These are phyloP conservation scores for Pyrenophora seminiperda DNA, from an alignment of 2,329 filamentous ascomycete species.

Conservation along the genomic window DNA sequence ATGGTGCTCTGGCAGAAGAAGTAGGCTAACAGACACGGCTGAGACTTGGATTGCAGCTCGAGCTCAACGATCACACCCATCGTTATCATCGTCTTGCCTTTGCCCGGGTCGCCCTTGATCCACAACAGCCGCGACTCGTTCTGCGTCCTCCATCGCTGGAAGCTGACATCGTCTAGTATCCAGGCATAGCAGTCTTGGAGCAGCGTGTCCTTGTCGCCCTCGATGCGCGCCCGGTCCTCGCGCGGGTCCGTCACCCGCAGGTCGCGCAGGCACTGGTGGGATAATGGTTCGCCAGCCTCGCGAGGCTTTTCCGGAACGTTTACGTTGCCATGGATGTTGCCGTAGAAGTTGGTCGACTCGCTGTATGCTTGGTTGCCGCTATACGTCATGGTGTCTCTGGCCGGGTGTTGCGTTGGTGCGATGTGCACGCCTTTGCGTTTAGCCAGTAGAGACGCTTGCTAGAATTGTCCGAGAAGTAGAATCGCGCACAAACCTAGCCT, in stretches of 20 bases:
- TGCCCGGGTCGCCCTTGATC: slow-evolving; percentile 42
- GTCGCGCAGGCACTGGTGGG: slow-evolving; percentile 16
- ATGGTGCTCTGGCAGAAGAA: slow-evolving; percentile 45
- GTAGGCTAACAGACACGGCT: not conserved
- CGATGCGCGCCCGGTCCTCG: slow-evolving; percentile 21
- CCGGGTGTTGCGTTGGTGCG: not conserved
- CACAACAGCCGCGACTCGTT: slow-evolving; percentile 37
- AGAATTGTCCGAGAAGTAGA: not conserved
- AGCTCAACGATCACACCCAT: slow-evolving; percentile 24
- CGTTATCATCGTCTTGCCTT: slow-evolving; percentile 43
- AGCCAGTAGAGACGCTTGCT: not conserved
- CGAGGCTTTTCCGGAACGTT: not conserved
- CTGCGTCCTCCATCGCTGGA: slow-evolving; percentile 25
- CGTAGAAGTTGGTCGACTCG: not conserved
- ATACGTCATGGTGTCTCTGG: not conserved
- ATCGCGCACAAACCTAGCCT: not conserved
- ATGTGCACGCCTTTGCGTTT: not conserved
- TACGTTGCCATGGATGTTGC: not conserved
- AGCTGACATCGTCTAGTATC: slow-evolving; percentile 31
- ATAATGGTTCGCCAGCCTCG: not conserved
- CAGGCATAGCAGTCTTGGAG: slow-evolving; percentile 20
- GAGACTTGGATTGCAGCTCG: not conserved
- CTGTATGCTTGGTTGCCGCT: not conserved
- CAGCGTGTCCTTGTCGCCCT: slow-evolving; percentile 20
- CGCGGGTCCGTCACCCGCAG: slow-evolving; percentile 18